phyloP scores from a whole-genome alignment of 495 filamentous ascomycete species.

The Daldinia concentrica region DNA sequence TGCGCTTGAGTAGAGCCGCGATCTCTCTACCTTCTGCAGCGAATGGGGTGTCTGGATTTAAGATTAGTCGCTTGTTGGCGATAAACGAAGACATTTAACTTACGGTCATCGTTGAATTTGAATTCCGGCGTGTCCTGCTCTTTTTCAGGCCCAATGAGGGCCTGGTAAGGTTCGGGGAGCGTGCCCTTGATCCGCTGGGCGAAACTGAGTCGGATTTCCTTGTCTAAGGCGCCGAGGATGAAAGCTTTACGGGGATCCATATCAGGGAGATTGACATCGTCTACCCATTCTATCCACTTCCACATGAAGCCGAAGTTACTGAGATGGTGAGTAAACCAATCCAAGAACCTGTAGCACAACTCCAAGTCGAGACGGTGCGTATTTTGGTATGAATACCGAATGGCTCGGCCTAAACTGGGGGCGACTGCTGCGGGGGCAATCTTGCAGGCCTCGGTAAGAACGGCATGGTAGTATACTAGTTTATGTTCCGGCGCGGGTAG shows the following conservation, averaged over 20 bases:
- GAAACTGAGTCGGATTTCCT: conserved; percentile 96
- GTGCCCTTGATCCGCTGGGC: conserved; percentile 95
- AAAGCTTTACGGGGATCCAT: conserved; percentile 92
- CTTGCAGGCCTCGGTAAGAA: conserved; percentile 94
- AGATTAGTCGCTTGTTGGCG: conserved; percentile 15
- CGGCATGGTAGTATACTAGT: conserved; percentile 93
- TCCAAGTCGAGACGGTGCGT: conserved; percentile 86
- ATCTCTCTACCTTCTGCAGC: conserved; percentile 81
- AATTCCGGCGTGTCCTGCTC: conserved; percentile 94
- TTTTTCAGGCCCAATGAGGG: conserved; percentile 82
- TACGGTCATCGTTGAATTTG: conserved; percentile 85
- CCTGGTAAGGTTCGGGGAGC: conserved; percentile 83
- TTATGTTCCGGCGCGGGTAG: conserved; percentile 91
- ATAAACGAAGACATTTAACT: conserved; percentile 45
- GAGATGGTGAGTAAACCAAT: conserved; percentile 98
- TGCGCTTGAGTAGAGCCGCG: conserved; percentile 78
- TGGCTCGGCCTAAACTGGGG: conserved; percentile 92
- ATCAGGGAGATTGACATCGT: conserved; percentile 79
- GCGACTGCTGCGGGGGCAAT: conserved; percentile 94
- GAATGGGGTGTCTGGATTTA: conserved; percentile 75
- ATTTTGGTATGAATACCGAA: conserved; percentile 86
- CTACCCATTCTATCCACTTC: conserved; percentile 99
- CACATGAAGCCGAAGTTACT: conserved; percentile 99
- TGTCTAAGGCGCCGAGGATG: conserved; percentile 88
- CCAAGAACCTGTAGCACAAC: conserved; percentile 84